phyloP scores from a whole-genome alignment of 2,329 filamentous ascomycete genomes.

The Penicillium verrucosum region DNA sequence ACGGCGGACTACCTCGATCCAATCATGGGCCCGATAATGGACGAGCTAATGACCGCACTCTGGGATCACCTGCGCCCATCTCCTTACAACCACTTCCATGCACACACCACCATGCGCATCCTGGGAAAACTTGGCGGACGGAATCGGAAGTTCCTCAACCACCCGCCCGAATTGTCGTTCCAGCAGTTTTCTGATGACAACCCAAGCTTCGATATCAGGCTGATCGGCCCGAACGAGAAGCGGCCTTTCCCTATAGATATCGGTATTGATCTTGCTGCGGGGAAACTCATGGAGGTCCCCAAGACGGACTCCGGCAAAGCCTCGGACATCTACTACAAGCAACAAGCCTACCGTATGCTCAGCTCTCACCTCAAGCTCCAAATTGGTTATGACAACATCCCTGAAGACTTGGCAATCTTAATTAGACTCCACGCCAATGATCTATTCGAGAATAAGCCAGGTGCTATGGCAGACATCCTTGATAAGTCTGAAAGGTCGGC shows the following conservation, averaged over 20 bases:
- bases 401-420: conserved; percentile 81
- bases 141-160: conserved; percentile 92
- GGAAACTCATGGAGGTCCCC: conserved; percentile 77
- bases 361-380: conserved; percentile 86
- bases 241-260: conserved; percentile 81
- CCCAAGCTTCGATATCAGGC: conserved; percentile 80
- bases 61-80: conserved; percentile 93
- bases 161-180: conserved; percentile 78
- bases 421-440: conserved; percentile 89
- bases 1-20: conserved; percentile 97
- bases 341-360: conserved; percentile 83
- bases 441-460: conserved; percentile 68
- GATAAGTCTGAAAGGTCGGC: conserved; percentile 73
- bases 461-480: conserved; percentile 64
- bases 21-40: conserved; percentile 98
- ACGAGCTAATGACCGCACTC: conserved; percentile 95
- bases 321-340: conserved; percentile 85
- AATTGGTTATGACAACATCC: conserved; percentile 80
- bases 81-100: conserved; percentile 95
- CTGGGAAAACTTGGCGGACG: conserved; percentile 92
- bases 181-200: conserved; percentile 83
- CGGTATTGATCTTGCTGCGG: conserved; percentile 83
- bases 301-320: conserved; percentile 58
- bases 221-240: conserved; percentile 86
- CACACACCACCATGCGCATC: conserved; percentile 96